Conservation (phyloP, 495 filamentous ascomycete genomes). For the Aspergillus bridgeri region DNA sequence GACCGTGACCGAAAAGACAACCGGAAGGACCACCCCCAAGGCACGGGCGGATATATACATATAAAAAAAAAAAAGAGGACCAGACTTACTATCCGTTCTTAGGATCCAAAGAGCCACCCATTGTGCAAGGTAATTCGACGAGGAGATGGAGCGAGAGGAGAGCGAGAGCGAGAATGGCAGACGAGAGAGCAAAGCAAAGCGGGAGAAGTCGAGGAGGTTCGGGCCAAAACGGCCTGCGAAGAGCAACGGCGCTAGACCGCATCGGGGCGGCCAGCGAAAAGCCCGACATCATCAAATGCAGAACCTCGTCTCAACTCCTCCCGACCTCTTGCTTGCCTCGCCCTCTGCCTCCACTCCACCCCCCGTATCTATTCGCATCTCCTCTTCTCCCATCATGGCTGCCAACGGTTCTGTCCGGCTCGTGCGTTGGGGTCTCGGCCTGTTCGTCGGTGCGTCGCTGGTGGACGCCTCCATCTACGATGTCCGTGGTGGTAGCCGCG, state of each 20-base stretch:
- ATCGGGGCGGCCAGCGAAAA: slow-evolving; percentile 45
- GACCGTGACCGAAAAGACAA: slow-evolving; percentile 20
- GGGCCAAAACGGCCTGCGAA: slow-evolving; percentile 32
- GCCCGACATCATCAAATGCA: slow-evolving; percentile 29
- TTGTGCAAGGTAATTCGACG: slow-evolving; percentile 43
- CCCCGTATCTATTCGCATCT: slow-evolving; percentile 12
- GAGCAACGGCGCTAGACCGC: slow-evolving; percentile 35
- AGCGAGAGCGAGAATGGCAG: slow-evolving; percentile 11
- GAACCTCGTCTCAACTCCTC: slow-evolving; percentile 20
- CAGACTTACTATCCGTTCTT: slow-evolving; percentile 70
- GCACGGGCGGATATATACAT: no score
- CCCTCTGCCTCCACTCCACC: neutral
- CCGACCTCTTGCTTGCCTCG: neutral
- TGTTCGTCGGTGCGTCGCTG: slow-evolving; percentile 57
- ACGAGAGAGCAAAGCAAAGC: neutral
- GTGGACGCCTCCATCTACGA: slow-evolving; percentile 86
- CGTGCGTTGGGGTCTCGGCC: slow-evolving; percentile 70
- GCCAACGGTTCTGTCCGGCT: slow-evolving; percentile 55
- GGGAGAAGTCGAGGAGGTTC: slow-evolving; percentile 26
- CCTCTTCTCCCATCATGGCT: slow-evolving; percentile 51
- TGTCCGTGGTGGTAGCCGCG: slow-evolving; percentile 87
- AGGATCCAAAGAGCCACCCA: slow-evolving; percentile 64
- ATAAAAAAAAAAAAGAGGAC: slow-evolving; percentile 17
- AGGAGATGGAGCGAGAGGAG: slow-evolving; percentile 22
- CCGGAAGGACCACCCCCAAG: slow-evolving; percentile 12